phyloP scores from a whole-genome alignment of 805 yeast genomes.

The Tetrapisispora arboricola region DNA sequence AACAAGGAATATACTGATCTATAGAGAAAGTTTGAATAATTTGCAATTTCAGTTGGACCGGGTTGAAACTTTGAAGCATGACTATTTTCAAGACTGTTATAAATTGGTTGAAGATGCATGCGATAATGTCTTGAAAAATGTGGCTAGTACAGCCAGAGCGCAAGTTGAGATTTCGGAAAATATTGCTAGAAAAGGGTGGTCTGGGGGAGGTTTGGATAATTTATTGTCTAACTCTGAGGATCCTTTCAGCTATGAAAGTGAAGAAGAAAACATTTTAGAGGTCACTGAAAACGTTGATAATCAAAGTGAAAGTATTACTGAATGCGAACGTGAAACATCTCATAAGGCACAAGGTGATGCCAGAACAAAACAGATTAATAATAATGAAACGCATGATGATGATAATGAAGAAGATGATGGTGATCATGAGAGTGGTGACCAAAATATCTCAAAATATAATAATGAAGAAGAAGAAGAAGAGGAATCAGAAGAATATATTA shows the following conservation, averaged over 20 bases:
- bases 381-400: not conserved
- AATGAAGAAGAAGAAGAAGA: not conserved
- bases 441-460: too few relatives aligned
- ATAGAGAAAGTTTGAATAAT: slow-evolving; percentile 55
- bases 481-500: not conserved
- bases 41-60: slow-evolving; percentile 70
- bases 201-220: slow-evolving; percentile 77
- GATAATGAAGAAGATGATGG: not conserved
- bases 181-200: slow-evolving; percentile 76
- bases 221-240: slow-evolving; percentile 56
- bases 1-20: slow-evolving; percentile 55
- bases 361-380: too few relatives aligned
- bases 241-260: slow-evolving; percentile 36
- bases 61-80: slow-evolving; percentile 64
- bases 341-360: too few relatives aligned
- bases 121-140: slow-evolving; percentile 38
- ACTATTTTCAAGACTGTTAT: slow-evolving; percentile 57
- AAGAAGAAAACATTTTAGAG: too few relatives aligned
- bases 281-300: too few relatives aligned
- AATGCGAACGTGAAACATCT: too few relatives aligned
- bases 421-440: not conserved
- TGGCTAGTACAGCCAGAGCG: slow-evolving; percentile 62
- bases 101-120: slow-evolving; percentile 56
- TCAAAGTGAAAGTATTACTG: too few relatives aligned
- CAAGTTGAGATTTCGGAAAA: slow-evolving; percentile 75